These are phyloP conservation scores for Leptographium wingfieldii DNA, from an alignment of 2,329 filamentous ascomycete species.

Conservation along the genomic window DNA sequence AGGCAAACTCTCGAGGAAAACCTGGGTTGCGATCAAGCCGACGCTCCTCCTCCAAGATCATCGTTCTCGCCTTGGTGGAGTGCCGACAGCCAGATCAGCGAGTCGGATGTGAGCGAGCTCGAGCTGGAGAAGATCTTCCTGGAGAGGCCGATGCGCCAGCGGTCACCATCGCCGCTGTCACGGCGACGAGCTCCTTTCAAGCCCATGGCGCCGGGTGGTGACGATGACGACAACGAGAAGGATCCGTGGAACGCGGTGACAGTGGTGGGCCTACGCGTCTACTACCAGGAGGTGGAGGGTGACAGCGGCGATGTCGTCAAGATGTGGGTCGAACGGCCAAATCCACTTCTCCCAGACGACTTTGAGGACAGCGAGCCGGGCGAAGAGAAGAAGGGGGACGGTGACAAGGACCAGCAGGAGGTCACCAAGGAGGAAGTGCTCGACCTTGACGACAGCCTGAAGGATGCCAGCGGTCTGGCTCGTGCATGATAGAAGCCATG, in stretches of 20 bases:
- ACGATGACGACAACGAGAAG: conserved; percentile 33
- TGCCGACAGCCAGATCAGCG: conserved; percentile 11
- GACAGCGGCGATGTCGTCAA: conserved; percentile 13
- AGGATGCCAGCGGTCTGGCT: conserved; percentile 14
- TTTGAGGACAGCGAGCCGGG: conserved; percentile 5
- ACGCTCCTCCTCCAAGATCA: too few relatives aligned
- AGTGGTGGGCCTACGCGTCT: conserved; percentile 47
- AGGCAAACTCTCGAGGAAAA: not conserved
- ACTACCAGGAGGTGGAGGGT: conserved; percentile 28
- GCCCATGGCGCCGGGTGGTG: too few relatives aligned
- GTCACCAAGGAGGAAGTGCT: conserved; percentile 11
- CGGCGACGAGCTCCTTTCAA: too few relatives aligned
- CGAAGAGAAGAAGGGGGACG: conserved; percentile 6
- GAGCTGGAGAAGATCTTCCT: conserved; percentile 17
- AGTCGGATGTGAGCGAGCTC: conserved; percentile 18
- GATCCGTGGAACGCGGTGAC: conserved; percentile 48
- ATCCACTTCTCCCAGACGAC: conserved; percentile 20
- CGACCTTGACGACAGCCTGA: conserved; percentile 21
- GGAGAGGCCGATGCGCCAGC: too few relatives aligned
- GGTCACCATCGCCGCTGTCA: too few relatives aligned
- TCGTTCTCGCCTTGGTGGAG: too few relatives aligned
- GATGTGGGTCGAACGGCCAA: conserved; percentile 17
- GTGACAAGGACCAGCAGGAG: conserved; percentile 7
- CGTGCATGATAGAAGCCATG: too few relatives aligned
- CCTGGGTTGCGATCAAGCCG: conserved; percentile 10